Evolutionary conservation across 306 rosid species (phyloP).

Genomic region (Datisca glomerata): DNA sequence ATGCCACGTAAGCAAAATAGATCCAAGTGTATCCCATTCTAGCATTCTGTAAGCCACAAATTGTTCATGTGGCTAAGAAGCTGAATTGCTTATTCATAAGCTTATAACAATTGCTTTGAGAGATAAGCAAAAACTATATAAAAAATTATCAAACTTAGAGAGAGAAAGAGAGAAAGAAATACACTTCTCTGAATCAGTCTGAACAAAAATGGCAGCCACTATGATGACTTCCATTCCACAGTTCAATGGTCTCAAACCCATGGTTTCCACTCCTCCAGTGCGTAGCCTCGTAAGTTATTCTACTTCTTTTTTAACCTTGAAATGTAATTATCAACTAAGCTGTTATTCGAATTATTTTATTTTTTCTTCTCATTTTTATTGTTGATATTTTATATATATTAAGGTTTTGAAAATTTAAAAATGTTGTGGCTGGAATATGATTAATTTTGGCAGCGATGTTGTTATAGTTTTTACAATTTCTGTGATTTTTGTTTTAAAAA

Average conservation of each 20-base stretch:
- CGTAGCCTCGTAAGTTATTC: slow-evolving; percentile 36
- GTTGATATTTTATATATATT: too few species aligned
- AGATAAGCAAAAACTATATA: too few species aligned
- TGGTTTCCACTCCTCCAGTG: slow-evolving; percentile 35
- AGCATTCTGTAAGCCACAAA: slow-evolving; percentile 52
- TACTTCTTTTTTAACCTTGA: neutral
- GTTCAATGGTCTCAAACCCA: slow-evolving; percentile 63
- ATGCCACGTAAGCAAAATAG: slow-evolving; percentile 50
- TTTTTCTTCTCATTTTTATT: too few species aligned
- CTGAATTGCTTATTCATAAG: slow-evolving; percentile 5
- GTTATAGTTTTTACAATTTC: too few species aligned
- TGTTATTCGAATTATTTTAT: too few species aligned
- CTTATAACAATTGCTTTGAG: slow-evolving; percentile 6
- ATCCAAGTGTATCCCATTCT: slow-evolving; percentile 50
- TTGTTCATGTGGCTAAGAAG: slow-evolving; percentile 36
- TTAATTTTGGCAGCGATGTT: too few species aligned
- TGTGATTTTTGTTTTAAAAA: too few species aligned
- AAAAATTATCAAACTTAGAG: neutral
- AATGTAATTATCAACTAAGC: too few species aligned
- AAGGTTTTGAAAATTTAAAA: too few species aligned
- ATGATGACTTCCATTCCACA: slow-evolving; percentile 67
- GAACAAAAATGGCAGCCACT: slow-evolving; percentile 54
- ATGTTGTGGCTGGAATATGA: neutral
- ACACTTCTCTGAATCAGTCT: neutral
- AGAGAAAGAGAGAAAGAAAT: neutral